Evolutionary conservation across 2,329 filamentous ascomycete species (phyloP), one percentile per base, ranked within the genome.

Genomic region (Verticillium nonalfalfae): DNA sequence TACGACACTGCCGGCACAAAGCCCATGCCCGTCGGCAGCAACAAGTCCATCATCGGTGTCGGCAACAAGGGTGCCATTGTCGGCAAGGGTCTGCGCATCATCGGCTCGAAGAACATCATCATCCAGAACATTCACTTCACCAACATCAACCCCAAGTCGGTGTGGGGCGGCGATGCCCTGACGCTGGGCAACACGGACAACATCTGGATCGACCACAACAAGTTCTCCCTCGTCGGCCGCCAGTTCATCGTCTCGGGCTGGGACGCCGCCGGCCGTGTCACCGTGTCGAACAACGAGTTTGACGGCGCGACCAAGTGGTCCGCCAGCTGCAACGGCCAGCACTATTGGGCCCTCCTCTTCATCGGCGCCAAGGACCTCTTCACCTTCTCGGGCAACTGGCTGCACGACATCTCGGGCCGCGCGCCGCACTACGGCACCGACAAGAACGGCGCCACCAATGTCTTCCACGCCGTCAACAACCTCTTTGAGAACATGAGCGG

Each of bases 51-150:
- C 58, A 63, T 71, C 1, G 64, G 69, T 11, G 62, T 63, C 13
- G 68, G 67, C 33, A 65, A 64, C 7, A 66, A 69, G 60, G 69
- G 67, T 21, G 65, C 70, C 0, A 64, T 71, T 3, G 68, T 69
- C 26, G 75, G 77, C 62, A 74, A 79, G 66, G 78, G 76, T 10
- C 71, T 83, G 21, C 75, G 74, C 31, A 70, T 83, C 64, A 70
- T 72, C 11, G 72, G 71, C 33, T 60, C 58, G 31, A 76, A 71
- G 65, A 83, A 83, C 66, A 78, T 83, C 61, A 82, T 83, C 63
- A 73, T 83, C 59, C 79, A 79, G 58, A 83, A 83, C 69, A 67
- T 83, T 10, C 75, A 76, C 57, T 75, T 82, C 63, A 78, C 77
- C 64, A 58, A 72, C 34, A 72, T 81, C 57, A 79, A 79, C 71